phyloP scores from a whole-genome alignment of 2,329 filamentous ascomycete species.

The Periconia digitata region DNA sequence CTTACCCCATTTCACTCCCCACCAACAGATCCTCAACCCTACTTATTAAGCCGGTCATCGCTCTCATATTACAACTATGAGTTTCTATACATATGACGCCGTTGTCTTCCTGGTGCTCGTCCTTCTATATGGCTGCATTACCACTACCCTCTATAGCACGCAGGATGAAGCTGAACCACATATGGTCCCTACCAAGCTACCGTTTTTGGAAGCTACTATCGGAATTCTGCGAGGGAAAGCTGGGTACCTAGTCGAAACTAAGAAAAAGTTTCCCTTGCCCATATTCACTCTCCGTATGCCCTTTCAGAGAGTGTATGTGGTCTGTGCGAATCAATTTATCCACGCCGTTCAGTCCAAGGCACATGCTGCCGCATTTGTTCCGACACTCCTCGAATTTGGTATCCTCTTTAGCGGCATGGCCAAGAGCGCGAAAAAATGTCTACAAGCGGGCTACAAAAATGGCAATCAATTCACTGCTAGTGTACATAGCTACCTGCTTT shows the following conservation, averaged over 20 bases:
- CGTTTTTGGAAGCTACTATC: conserved; percentile 19
- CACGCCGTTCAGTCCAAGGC: conserved; percentile 43
- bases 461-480: conserved; percentile 44
- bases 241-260: conserved; percentile 14
- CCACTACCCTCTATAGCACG: conserved; percentile 10
- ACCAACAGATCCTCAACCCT: background rate
- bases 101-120: background rate
- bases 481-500: conserved; percentile 38
- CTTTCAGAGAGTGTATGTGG: conserved; percentile 47
- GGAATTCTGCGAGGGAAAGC: conserved; percentile 17
- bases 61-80: background rate
- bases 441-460: conserved; percentile 31
- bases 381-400: conserved; percentile 36
- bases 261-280: conserved; percentile 22
- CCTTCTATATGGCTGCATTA: conserved; percentile 6
- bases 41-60: background rate
- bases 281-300: conserved; percentile 48
- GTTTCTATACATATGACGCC: background rate
- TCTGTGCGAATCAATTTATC: conserved; percentile 43
- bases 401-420: conserved; percentile 32
- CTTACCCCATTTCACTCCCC: background rate
- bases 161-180: conserved; percentile 20
- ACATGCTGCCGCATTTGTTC: conserved; percentile 42
- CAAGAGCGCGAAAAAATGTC: conserved; percentile 14
- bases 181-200: conserved; percentile 11